These are phyloP conservation scores for Pythium grandisporangium DNA, from an alignment of 352 stramenopile species.

Conservation along the genomic window DNA sequence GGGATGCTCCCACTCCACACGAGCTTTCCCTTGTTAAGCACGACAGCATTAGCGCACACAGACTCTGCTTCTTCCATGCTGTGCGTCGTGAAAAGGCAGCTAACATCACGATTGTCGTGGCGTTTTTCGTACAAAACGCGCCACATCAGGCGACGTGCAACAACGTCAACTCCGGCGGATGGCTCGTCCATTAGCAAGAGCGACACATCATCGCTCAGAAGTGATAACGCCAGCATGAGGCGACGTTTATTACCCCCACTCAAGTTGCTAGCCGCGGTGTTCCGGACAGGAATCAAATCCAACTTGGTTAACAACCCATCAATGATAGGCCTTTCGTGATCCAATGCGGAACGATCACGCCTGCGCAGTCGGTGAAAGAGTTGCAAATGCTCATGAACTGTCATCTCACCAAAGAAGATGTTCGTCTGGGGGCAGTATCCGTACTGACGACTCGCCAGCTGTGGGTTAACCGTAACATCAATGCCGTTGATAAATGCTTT, in stretches of 20 bases:
- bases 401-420: slow-evolving; percentile 65
- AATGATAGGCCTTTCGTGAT: slow-evolving; percentile 21
- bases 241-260: slow-evolving; percentile 79
- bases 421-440: slow-evolving; percentile 82
- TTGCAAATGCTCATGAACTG: slow-evolving; percentile 61
- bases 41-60: slow-evolving; percentile 72
- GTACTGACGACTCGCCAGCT: slow-evolving; percentile 38
- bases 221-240: slow-evolving; percentile 64
- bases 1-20: slow-evolving; percentile 76
- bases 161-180: slow-evolving; percentile 72
- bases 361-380: slow-evolving; percentile 55
- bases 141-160: slow-evolving; percentile 74
- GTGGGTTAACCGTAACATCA: slow-evolving; percentile 48
- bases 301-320: slow-evolving; percentile 37
- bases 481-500: slow-evolving; percentile 40
- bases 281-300: slow-evolving; percentile 52
- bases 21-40: slow-evolving; percentile 59
- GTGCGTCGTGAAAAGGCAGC: slow-evolving; percentile 79
- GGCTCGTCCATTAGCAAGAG: slow-evolving; percentile 76
- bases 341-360: slow-evolving; percentile 10
- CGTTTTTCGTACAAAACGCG: slow-evolving; percentile 58
- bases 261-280: slow-evolving; percentile 42
- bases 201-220: slow-evolving; percentile 54
- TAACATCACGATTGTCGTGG: slow-evolving; percentile 27
- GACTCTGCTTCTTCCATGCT: slow-evolving; percentile 82